Conservation (phyloP, 805 yeast species). For the Suhomyces tanzawaensis region DNA sequence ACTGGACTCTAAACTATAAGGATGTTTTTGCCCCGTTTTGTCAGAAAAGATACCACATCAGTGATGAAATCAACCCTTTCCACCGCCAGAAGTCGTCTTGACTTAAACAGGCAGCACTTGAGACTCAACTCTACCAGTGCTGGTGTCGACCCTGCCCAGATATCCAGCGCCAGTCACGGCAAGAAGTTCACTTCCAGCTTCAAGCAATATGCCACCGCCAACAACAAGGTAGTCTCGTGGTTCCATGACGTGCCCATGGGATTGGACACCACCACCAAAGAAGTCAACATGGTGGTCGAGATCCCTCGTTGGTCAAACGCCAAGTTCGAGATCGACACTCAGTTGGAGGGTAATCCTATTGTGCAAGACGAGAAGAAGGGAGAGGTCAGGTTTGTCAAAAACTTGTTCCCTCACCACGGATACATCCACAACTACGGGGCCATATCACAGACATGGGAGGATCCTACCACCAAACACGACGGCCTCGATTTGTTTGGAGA, state of each 20-base stretch:
- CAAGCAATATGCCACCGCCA: conserved; percentile 44
- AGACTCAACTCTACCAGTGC: conserved; percentile 8
- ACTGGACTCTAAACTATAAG: no score
- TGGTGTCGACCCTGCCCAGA: neutral
- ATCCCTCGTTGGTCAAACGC: conserved; percentile 74
- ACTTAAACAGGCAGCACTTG: conserved; percentile 12
- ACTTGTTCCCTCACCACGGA: conserved; percentile 80
- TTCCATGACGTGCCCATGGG: conserved; percentile 72
- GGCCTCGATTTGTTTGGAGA: conserved; percentile 65
- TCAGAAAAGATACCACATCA: no score
- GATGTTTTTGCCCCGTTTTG: no score
- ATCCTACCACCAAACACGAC: conserved; percentile 60
- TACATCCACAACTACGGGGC: conserved; percentile 89
- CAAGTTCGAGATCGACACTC: conserved; percentile 71
- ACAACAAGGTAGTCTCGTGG: conserved; percentile 52
- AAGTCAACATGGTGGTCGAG: conserved; percentile 48
- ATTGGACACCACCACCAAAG: conserved; percentile 35
- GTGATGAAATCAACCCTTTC: no score
- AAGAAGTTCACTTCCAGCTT: conserved; percentile 33
- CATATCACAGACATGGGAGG: conserved; percentile 95
- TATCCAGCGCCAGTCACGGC: conserved; percentile 20
- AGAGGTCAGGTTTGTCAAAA: conserved; percentile 69
- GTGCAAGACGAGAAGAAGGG: conserved; percentile 78
- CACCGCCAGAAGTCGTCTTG: conserved; percentile 12
- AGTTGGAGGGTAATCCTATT: conserved; percentile 66